A percentile compares a stretch with the other conserved stretches of the same genome.
Conservation (phyloP, 106 monocot genomes). For the Posidonia australis region DNA sequence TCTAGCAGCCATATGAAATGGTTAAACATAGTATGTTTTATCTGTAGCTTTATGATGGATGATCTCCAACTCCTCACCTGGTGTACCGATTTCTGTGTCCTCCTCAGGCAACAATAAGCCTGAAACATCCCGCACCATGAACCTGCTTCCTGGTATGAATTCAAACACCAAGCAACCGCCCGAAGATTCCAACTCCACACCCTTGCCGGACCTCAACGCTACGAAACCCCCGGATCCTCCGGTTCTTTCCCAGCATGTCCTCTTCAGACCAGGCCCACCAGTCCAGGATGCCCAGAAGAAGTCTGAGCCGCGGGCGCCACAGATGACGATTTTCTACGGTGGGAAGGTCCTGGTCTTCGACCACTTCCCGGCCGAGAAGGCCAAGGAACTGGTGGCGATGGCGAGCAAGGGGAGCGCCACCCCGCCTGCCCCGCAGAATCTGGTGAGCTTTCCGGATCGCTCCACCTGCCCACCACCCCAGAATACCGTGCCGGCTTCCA, state of each 20-base stretch:
- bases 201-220: neutral
- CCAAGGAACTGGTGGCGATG: constrained; percentile 28
- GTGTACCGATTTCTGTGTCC: neutral
- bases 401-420: constrained; percentile 8
- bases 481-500: neutral
- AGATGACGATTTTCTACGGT: constrained; percentile 61
- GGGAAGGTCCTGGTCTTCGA: constrained; percentile 61
- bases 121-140: constrained; percentile 14
- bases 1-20: neutral
- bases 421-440: neutral
- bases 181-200: neutral
- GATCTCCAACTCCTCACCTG: neutral
- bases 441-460: neutral
- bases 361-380: constrained; percentile 40
- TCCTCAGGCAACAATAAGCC: neutral
- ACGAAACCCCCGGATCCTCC: constrained; percentile 1
- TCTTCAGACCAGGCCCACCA: neutral
- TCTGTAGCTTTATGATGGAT: neutral
- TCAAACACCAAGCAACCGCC: neutral
- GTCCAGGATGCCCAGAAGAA: neutral
- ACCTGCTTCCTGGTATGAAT: constrained; percentile 14
- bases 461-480: constrained; percentile 6
- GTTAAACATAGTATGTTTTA: neutral
- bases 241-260: neutral
- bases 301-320: constrained; percentile 9